A percentile compares a stretch with the other conserved stretches of the same genome.
These are phyloP conservation scores for Umbelopsis sp. DNA, from an alignment of 371 early-diverging fungal genomes.

Conservation along the genomic window DNA sequence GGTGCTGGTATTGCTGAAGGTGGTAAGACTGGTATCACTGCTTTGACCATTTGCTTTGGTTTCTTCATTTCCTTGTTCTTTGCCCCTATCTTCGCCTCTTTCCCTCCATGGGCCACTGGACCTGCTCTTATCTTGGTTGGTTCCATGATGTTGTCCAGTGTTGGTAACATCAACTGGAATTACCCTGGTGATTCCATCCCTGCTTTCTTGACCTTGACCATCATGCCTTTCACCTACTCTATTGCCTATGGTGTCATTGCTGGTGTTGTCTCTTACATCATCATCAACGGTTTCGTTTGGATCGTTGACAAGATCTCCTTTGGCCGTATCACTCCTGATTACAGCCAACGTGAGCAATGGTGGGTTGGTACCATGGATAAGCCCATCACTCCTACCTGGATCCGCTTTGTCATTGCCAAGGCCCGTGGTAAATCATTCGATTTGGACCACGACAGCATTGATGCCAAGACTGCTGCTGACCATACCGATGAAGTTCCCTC, in stretches of 20 bases:
- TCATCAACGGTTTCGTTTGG: conserved; percentile 58
- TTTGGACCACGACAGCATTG: conserved; percentile 37
- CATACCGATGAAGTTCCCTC: background rate
- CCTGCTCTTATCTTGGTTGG: conserved; percentile 82
- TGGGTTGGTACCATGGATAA: conserved; percentile 44
- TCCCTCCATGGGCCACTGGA: conserved; percentile 85
- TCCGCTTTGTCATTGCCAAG: conserved; percentile 41
- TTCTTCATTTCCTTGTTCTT: conserved; percentile 82
- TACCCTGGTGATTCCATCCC: conserved; percentile 78
- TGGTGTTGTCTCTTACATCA: conserved; percentile 61
- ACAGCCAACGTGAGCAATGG: conserved; percentile 51
- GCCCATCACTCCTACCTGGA: conserved; percentile 42
- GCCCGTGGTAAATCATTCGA: conserved; percentile 33
- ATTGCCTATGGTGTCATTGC: conserved; percentile 75
- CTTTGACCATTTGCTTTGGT: conserved; percentile 63
- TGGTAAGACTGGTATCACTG: conserved; percentile 77
- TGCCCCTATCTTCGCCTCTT: conserved; percentile 82
- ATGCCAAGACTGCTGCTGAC: background rate
- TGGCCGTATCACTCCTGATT: conserved; percentile 55
- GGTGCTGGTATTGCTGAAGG: conserved; percentile 85
- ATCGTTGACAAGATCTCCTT: conserved; percentile 51
- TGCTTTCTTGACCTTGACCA: conserved; percentile 73
- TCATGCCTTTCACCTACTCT: conserved; percentile 80
- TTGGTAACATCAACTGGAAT: conserved; percentile 76
- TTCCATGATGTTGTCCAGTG: conserved; percentile 74